These are phyloP conservation scores for Actinomortierella ambigua DNA, from an alignment of 371 early-diverging fungal genomes.

Conservation along the genomic window DNA sequence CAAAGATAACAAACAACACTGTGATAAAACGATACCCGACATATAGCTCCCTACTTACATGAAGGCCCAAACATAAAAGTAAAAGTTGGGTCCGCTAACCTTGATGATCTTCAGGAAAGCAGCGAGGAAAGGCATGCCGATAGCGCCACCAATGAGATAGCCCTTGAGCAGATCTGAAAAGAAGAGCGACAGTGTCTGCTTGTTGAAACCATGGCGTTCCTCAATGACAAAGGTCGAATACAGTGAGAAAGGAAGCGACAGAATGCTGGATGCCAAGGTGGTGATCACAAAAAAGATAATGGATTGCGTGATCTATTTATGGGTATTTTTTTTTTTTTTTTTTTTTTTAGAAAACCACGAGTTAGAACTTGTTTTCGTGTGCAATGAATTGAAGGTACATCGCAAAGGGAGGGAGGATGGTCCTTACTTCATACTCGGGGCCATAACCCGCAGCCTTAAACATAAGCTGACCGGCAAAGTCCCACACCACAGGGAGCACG, in stretches of 20 bases:
- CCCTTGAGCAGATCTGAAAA: constrained; percentile 84
- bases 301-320: constrained; percentile 84
- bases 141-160: constrained; percentile 64
- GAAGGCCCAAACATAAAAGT: constrained; percentile 88
- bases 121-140: constrained; percentile 84
- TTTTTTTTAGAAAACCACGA: no score
- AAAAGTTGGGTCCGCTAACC: constrained; percentile 85
- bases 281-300: constrained; percentile 75
- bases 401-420: constrained; percentile 3
- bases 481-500: constrained; percentile 81
- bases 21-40: constrained; percentile 5
- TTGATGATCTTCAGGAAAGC: constrained; percentile 84
- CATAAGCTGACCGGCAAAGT: constrained; percentile 58
- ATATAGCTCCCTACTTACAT: constrained; percentile 58
- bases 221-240: constrained; percentile 97
- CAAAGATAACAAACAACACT: constrained; percentile 15
- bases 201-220: constrained; percentile 96
- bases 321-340: no score
- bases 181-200: constrained; percentile 86
- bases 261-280: constrained; percentile 63
- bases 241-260: constrained; percentile 82
- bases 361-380: no score
- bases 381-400: no score
- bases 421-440: constrained; percentile 71
- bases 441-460: constrained; percentile 61